Conservation (phyloP, 495 filamentous ascomycete genomes). For the Penicillium alfredii region DNA sequence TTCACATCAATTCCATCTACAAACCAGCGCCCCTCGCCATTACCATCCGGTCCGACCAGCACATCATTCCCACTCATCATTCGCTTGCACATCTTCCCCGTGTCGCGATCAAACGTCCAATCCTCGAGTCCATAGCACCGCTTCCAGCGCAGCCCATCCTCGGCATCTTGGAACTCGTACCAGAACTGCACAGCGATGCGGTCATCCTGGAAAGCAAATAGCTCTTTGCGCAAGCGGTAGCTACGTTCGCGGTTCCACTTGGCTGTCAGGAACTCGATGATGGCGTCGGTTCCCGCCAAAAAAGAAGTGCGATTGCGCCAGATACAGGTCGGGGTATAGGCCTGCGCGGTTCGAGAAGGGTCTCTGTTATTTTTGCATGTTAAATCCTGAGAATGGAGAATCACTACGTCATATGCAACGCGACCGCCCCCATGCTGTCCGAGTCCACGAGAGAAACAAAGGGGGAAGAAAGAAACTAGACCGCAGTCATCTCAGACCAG, state of each 20-base stretch:
- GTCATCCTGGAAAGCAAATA: slow-evolving; percentile 58
- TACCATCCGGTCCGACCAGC: slow-evolving; percentile 47
- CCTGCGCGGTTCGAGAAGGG: slow-evolving; percentile 56
- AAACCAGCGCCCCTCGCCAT: slow-evolving; percentile 52
- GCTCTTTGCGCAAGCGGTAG: slow-evolving; percentile 79
- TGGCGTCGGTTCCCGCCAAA: slow-evolving; percentile 59
- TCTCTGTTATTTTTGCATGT: slow-evolving; percentile 37
- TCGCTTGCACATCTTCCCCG: slow-evolving; percentile 78
- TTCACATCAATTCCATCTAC: slow-evolving; percentile 68
- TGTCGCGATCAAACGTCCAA: slow-evolving; percentile 70
- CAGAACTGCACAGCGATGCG: slow-evolving; percentile 84
- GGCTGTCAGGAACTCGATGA: slow-evolving; percentile 62
- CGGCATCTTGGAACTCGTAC: slow-evolving; percentile 76
- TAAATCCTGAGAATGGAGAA: neutral
- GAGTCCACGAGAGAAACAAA: no score
- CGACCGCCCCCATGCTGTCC: no score
- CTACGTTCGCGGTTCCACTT: slow-evolving; percentile 74
- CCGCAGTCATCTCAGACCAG: no score
- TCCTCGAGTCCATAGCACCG: slow-evolving; percentile 87
- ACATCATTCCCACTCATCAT: slow-evolving; percentile 93
- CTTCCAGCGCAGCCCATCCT: slow-evolving; percentile 72
- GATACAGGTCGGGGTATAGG: slow-evolving; percentile 71
- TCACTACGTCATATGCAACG: slow-evolving; percentile 13
- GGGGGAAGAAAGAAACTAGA: neutral
- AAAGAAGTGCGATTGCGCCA: slow-evolving; percentile 80